These are phyloP conservation scores for Hypoxylon cercidicola DNA, from an alignment of 495 filamentous ascomycete genomes.

Conservation along the genomic window DNA sequence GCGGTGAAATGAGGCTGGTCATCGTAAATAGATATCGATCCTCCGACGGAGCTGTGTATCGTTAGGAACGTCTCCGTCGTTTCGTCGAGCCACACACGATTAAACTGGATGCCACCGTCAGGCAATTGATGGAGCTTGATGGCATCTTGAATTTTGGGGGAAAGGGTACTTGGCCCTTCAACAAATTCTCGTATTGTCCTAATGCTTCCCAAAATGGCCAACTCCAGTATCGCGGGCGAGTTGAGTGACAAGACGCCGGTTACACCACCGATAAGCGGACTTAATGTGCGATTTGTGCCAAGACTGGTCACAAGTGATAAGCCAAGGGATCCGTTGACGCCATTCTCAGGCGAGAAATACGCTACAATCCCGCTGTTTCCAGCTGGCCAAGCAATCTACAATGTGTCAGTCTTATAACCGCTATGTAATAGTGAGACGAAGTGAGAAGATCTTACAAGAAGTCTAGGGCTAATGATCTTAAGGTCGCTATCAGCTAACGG, in stretches of 20 bases:
- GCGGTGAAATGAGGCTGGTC: constrained; percentile 56
- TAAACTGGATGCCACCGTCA: constrained; percentile 57
- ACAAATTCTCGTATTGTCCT: constrained; percentile 69
- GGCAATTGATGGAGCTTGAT: constrained; percentile 47
- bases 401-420: constrained; percentile 19
- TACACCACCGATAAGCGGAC: constrained; percentile 61
- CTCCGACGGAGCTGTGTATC: constrained; percentile 47
- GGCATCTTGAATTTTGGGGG: constrained; percentile 63
- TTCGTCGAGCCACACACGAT: constrained; percentile 70
- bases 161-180: constrained; percentile 65
- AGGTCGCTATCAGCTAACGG: constrained; percentile 65
- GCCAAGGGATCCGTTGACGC: constrained; percentile 62
- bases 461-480: constrained; percentile 62
- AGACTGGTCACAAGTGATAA: constrained; percentile 61
- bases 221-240: constrained; percentile 60
- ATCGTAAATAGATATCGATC: constrained; percentile 51
- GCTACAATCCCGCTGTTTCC: constrained; percentile 68
- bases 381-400: constrained; percentile 68
- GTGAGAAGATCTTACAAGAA: constrained; percentile 52
- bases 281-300: constrained; percentile 41
- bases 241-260: constrained; percentile 65
- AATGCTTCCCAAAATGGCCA: constrained; percentile 69
- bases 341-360: constrained; percentile 65
- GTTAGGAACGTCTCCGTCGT: constrained; percentile 62
- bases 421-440: constrained; percentile 1